Base-by-base conservation (phyloP, 768 basidiomycete genomes). In the Chalciporus piperatus region DNA sequence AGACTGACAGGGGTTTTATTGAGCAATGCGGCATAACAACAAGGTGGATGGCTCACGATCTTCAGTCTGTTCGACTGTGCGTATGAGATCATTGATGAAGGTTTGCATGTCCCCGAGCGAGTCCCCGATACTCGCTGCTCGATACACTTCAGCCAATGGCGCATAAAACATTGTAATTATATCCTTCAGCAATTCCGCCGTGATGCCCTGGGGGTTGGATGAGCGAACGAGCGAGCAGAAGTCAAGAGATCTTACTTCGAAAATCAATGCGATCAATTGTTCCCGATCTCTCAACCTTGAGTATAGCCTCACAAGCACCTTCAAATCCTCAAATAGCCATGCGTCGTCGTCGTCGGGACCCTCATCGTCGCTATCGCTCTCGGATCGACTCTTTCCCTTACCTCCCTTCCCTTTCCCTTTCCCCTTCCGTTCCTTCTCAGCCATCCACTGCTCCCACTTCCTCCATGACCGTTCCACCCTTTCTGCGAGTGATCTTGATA, bases 101-200 rank as follows among this genome's bases (percentile, higher is more conserved):
- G 78, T 91, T 70, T 98, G 97, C 44, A 98, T 62, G 66, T 98
- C 97, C 27, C 83, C 76, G 0, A 99, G 65, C 1, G 95, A 98
- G 66, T 98, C 96, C 11, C 90, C 88, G 48, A 99, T 98, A 65
- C 89, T 97, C 6, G 97, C 97, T 10, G 97, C 97, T 61, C 90
- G 85, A 72, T 98, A 99, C 2, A 98, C 97, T 64, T 96, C 92
- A 2, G 97, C 97, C 22, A 99, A 74, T 2, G 97, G 97, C 1
- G 94, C 74, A 69, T 99, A 99, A 70, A 99, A 99, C 52, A 99
- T 98, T 17, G 97, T 98, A 61, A 99, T 92, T 53, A 99, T 98
- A 67, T 99, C 97, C 70, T 95, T 98, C 62, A 99, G 74, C 22
- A 99, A 76, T 30, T 98, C 97, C 2, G 96, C 85, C 0, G 97